Evolutionary conservation across 2,329 filamentous ascomycete genomes (phyloP).

Genomic region (Grosmannia clavigera): DNA sequence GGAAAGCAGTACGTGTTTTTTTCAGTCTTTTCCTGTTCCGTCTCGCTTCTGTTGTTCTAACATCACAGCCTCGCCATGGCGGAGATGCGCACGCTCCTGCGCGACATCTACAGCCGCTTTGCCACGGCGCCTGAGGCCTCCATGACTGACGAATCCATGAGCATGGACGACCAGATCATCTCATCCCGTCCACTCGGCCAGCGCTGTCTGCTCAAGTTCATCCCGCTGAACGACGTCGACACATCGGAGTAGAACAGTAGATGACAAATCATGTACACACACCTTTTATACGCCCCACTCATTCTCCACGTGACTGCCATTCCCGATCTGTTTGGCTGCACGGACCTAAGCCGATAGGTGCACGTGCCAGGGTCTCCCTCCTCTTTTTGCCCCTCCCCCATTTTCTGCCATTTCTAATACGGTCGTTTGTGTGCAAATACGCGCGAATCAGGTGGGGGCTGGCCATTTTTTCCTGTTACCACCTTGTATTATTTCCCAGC

Average conservation of each 20-base stretch:
- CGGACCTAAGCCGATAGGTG: background rate
- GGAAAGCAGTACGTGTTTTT: constrained; percentile 49
- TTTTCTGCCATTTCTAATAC: background rate
- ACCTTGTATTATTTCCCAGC: background rate
- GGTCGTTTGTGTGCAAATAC: background rate
- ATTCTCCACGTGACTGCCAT: background rate
- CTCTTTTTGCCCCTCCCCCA: background rate
- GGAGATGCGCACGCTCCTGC: constrained; percentile 55
- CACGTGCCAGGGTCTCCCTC: background rate
- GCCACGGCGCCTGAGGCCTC: constrained; percentile 39
- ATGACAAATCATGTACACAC: no score
- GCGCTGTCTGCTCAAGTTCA: constrained; percentile 42
- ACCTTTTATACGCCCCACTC: no score
- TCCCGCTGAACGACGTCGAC: constrained; percentile 15
- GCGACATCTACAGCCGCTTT: constrained; percentile 48
- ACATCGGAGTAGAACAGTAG: background rate
- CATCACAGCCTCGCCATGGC: constrained; percentile 41
- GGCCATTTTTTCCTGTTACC: background rate
- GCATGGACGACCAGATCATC: constrained; percentile 55
- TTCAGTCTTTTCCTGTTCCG: background rate
- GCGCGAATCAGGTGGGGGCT: background rate
- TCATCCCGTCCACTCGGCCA: constrained; percentile 50
- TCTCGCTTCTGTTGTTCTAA: background rate
- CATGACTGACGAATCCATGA: constrained; percentile 46
- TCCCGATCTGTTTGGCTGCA: background rate